Conservation (phyloP, 768 basidiomycete species). For the Tricholoma flavovirens region DNA sequence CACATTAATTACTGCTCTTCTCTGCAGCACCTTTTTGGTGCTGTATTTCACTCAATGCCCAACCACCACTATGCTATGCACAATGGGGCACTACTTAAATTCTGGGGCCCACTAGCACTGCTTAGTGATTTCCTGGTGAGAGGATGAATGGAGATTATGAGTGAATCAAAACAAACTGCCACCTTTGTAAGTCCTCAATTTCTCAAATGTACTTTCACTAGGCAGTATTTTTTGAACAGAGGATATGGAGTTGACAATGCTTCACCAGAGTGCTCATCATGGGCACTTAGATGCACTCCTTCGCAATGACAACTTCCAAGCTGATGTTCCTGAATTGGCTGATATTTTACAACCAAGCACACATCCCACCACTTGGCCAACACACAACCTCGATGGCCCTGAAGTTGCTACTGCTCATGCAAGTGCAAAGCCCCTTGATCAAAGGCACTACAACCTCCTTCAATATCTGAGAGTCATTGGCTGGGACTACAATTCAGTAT, state of each 20-base stretch:
- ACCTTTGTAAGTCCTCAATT: constrained; percentile 10
- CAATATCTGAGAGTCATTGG: too few relatives aligned
- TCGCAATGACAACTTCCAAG: neutral
- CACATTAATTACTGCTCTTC: constrained; percentile 18
- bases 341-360: neutral
- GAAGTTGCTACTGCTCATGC: too few relatives aligned
- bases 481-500: too few relatives aligned
- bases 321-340: too few relatives aligned
- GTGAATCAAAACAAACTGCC: constrained; percentile 20
- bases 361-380: neutral
- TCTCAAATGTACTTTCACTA: neutral
- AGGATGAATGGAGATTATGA: constrained; percentile 24
- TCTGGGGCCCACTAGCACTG: constrained; percentile 24
- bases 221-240: neutral
- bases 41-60: constrained; percentile 12
- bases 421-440: too few relatives aligned
- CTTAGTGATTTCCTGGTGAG: constrained; percentile 27
- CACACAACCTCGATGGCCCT: too few relatives aligned
- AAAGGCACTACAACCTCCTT: too few relatives aligned
- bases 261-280: neutral
- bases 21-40: constrained; percentile 15
- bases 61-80: too few relatives aligned
- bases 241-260: constrained; percentile 8
- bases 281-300: constrained; percentile 3
- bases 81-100: constrained; percentile 20